Evolutionary conservation across 108 stramenopile genomes (phyloP), one percentile per base, ranked within the genome.

Genomic region (Bacterosira constricta): DNA sequence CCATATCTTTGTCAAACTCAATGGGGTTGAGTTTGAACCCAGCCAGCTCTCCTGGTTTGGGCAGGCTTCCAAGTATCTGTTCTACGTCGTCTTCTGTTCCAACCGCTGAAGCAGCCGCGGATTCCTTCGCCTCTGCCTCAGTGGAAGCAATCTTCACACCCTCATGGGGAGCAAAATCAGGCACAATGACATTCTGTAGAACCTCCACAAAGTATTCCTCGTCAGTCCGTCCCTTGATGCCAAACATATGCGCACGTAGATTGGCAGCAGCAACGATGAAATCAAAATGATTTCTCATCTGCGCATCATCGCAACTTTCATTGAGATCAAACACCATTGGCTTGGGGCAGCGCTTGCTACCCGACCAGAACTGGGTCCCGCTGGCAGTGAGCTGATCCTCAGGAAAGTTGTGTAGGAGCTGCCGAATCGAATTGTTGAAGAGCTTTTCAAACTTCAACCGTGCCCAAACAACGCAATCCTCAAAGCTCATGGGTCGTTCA

Each of bases 1-100:
- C 97, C 42, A 96, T 71, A 64, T 99, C 99, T 73, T 99, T 98
- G 81, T 99, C 99, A 69, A 98, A 98, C 27, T 99, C 99, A 60
- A 98, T 93, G 17, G 92, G 85, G 39, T 58, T 51, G 47, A 99
- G 75, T 76, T 87, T 83, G 82, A 98, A 96, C 49, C 91, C 97
- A 17, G 88, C 95, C 49, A 98, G 80, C 44, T 88, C 91, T 25
- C 85, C 72, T 10, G 89, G 89, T 63, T 85, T 86, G 0, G 97
- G 96, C 54, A 97, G 77, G 7, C 71, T 69, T 13, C 66, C 82
- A 71, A 84, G 65, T 21, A 99, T 78, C 23, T 77, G 62, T 11
- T 83, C 90, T 55, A 79, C 82, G 45, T 86, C 80, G 6, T 86
- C 75, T 36, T 97, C 93, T 25, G 50, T 64, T 34, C 88, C 89